Evolutionary conservation across 495 filamentous ascomycete species (phyloP), one percentile per base, ranked within the genome.

Genomic region (Massariosphaeria phaeospora): DNA sequence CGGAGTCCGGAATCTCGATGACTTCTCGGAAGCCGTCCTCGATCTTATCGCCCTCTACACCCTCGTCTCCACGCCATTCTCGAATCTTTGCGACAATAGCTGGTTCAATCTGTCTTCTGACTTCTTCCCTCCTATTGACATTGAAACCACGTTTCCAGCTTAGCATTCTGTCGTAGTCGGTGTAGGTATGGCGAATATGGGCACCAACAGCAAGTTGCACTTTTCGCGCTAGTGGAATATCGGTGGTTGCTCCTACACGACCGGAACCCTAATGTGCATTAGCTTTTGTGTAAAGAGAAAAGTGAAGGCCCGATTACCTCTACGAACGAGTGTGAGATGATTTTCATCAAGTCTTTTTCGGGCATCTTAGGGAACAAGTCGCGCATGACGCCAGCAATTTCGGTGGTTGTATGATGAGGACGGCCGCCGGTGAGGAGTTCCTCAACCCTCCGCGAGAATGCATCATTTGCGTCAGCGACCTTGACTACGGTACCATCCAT

Each of bases 351-450:
- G 68, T 94, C 89, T 29, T 78, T 77, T 36, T 85, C 73, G 0
- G 90, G 90, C 55, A 96, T 91, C 46, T 86, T 83, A 0, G 90
- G 90, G 65, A 95, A 95, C 9, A 94, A 72, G 61, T 96, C 90
- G 52, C 74, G 77, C 25, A 96, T 79, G n/a, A n/a, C n/a, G n/a
- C n/a, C n/a, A n/a, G n/a, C n/a, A n/a, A n/a, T n/a, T n/a, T n/a
- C n/a, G n/a, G n/a, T n/a, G n/a, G n/a, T n/a, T n/a, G n/a, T n/a
- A n/a, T n/a, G n/a, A n/a, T n/a, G n/a, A n/a, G n/a, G n/a, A n/a
- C n/a, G n/a, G n/a, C n/a, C n/a, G n/a, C n/a, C 83, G 20, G 79
- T 80, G 66, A 84, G 75, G 50, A 88, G 85, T 66, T 91, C 83
- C 26, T 76, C 77, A n/a, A n/a, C n/a, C n/a, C n/a, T n/a, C n/a